A percentile compares a stretch with the other conserved stretches of the same genome.
phyloP scores from a whole-genome alignment of 371 early-diverging fungal species.

The Zychaea mexicana region DNA sequence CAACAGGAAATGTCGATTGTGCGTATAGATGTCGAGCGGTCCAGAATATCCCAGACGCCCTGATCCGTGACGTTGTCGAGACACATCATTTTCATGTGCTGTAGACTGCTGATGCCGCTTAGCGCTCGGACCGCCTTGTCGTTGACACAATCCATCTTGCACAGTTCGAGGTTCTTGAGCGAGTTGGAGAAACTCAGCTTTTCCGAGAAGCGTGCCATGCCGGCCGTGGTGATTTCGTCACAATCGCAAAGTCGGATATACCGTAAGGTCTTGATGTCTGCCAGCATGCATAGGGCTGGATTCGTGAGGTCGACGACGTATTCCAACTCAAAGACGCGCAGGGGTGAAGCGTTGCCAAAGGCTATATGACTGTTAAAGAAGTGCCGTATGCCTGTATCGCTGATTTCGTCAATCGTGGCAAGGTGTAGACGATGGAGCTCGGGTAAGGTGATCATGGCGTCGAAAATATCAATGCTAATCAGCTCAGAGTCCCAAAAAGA shows the following conservation, averaged over 20 bases:
- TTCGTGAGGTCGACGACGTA: background rate
- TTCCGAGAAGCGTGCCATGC: background rate
- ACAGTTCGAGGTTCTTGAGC: background rate
- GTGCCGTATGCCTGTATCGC: background rate
- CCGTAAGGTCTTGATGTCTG: background rate
- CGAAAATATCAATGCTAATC: background rate
- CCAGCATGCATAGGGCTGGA: background rate
- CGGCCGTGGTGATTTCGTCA: background rate
- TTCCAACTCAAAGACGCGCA: conserved; percentile 3
- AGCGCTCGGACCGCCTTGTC: background rate
- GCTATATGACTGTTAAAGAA: conserved; percentile 5
- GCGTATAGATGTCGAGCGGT: background rate
- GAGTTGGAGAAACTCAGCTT: background rate
- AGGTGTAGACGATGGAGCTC: background rate
- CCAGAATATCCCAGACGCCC: conserved; percentile 3
- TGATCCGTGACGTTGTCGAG: conserved; percentile 1
- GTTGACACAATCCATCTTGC: background rate
- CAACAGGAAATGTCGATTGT: background rate
- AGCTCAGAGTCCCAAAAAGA: conserved; percentile 3
- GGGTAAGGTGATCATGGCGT: conserved; percentile 2
- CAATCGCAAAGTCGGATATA: conserved; percentile 1
- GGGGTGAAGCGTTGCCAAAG: background rate
- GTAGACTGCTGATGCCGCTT: background rate
- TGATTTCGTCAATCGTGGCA: background rate
- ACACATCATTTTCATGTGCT: conserved; percentile 3